phyloP scores from a whole-genome alignment of 352 stramenopile species.

The Phytophthora palmivora region DNA sequence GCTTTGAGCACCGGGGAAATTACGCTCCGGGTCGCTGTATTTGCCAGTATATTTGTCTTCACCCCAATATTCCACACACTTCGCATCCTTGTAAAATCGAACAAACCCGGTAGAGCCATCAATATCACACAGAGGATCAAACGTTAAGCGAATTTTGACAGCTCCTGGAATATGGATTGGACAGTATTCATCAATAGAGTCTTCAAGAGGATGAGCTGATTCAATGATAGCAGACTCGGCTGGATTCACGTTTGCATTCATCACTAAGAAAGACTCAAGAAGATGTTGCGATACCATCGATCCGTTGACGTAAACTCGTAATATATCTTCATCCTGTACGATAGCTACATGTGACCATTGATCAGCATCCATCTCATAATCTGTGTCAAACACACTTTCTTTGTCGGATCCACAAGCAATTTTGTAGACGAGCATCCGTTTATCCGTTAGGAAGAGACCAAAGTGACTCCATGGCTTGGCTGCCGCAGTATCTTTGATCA shows the following conservation, averaged over 20 bases:
- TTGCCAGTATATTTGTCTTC: constrained; percentile 77
- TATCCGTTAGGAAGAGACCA: constrained; percentile 70
- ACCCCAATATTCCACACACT: constrained; percentile 74
- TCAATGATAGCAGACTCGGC: constrained; percentile 67
- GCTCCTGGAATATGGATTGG: constrained; percentile 77
- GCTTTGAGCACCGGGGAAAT: constrained; percentile 77
- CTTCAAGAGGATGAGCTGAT: constrained; percentile 60
- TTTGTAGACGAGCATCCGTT: constrained; percentile 69
- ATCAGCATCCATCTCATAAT: constrained; percentile 65
- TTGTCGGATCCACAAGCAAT: constrained; percentile 65
- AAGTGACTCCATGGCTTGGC: constrained; percentile 77
- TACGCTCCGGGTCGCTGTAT: constrained; percentile 75
- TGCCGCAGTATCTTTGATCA: constrained; percentile 54
- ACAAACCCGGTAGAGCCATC: constrained; percentile 68
- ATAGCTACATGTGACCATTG: constrained; percentile 75
- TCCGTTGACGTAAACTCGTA: constrained; percentile 78
- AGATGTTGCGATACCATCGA: constrained; percentile 66
- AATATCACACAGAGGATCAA: constrained; percentile 77
- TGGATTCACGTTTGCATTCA: constrained; percentile 49
- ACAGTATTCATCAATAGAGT: constrained; percentile 69
- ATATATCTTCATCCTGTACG: constrained; percentile 63
- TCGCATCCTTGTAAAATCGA: constrained; percentile 74
- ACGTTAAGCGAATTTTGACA: constrained; percentile 73
- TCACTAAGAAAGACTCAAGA: constrained; percentile 70
- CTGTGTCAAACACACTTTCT: constrained; percentile 70